These are phyloP conservation scores for Ophiognomonia clavigignenti-juglandacearum DNA, from an alignment of 2,329 filamentous ascomycete species.

Conservation along the genomic window DNA sequence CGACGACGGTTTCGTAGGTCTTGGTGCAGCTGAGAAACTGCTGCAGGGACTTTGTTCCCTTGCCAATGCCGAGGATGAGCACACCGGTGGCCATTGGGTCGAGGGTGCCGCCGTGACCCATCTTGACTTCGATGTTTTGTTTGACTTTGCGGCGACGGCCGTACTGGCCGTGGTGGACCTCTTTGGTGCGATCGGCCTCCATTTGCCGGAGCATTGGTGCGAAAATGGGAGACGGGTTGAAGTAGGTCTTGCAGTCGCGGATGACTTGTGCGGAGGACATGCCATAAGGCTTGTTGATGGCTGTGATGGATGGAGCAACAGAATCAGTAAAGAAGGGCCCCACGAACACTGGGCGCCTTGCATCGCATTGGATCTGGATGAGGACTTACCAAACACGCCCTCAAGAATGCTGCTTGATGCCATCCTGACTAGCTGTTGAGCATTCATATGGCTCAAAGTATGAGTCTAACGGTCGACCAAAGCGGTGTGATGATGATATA, in stretches of 20 bases:
- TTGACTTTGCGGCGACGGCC: conserved; percentile 54
- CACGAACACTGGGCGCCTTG: conserved; percentile 1
- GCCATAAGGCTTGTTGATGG: conserved; percentile 86
- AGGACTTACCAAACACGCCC: too few species aligned
- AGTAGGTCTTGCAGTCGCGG: conserved; percentile 77
- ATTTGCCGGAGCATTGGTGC: conserved; percentile 68
- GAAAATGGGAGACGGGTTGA: conserved; percentile 79
- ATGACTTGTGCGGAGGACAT: conserved; percentile 88
- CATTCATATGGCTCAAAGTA: too few species aligned
- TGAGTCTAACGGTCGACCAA: too few species aligned
- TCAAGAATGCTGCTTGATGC: too few species aligned
- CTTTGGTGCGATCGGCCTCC: conserved; percentile 46
- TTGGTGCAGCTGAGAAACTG: conserved; percentile 86
- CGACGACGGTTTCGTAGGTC: conserved; percentile 80
- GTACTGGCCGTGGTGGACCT: conserved; percentile 51
- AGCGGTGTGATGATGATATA: too few species aligned
- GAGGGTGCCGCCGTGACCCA: conserved; percentile 92
- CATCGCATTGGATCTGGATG: neutral
- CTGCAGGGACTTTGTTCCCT: conserved; percentile 76
- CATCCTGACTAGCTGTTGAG: too few species aligned
- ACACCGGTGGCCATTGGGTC: conserved; percentile 93
- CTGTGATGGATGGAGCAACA: conserved; percentile 41
- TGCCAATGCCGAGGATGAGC: conserved; percentile 81
- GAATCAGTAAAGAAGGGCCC: neutral
- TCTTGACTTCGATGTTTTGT: conserved; percentile 71